Conservation (phyloP, 225 moss, liverwort and hornwort genomes). For the Thuidium tamariscinum region DNA sequence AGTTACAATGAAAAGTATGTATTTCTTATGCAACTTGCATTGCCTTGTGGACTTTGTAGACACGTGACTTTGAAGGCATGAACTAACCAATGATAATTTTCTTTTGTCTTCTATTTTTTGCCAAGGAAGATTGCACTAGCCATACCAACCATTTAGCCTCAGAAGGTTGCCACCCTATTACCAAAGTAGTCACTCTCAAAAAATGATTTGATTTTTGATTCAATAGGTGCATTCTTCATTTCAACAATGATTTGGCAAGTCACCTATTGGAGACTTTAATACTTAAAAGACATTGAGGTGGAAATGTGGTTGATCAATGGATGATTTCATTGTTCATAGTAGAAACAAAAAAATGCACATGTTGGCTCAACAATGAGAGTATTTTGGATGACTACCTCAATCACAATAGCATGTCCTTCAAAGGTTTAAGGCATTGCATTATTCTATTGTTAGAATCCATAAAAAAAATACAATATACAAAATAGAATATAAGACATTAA, state of each 20-base stretch:
- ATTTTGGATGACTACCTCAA: too few species aligned
- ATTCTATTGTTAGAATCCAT: too few species aligned
- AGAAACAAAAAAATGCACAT: too few species aligned
- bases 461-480: too few species aligned
- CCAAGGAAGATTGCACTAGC: background rate
- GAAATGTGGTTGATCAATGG: too few species aligned
- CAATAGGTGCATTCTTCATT: background rate
- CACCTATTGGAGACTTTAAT: too few species aligned
- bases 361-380: too few species aligned
- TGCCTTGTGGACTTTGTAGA: background rate
- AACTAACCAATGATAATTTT: background rate
- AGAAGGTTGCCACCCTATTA: accelerated
- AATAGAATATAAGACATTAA: too few species aligned
- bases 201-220: background rate
- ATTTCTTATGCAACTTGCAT: background rate
- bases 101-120: background rate
- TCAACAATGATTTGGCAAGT: accelerated
- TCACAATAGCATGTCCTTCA: too few species aligned
- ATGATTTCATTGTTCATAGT: too few species aligned
- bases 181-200: background rate
- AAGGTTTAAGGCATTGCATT: too few species aligned
- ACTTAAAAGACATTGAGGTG: too few species aligned
- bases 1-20: background rate
- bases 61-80: background rate
- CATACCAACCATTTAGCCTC: accelerated